Percentiles rank a stretch among this genome's conserved stretches.
Conservation (phyloP, 2,329 filamentous ascomycete genomes). For the Plectosphaerella plurivora region DNA sequence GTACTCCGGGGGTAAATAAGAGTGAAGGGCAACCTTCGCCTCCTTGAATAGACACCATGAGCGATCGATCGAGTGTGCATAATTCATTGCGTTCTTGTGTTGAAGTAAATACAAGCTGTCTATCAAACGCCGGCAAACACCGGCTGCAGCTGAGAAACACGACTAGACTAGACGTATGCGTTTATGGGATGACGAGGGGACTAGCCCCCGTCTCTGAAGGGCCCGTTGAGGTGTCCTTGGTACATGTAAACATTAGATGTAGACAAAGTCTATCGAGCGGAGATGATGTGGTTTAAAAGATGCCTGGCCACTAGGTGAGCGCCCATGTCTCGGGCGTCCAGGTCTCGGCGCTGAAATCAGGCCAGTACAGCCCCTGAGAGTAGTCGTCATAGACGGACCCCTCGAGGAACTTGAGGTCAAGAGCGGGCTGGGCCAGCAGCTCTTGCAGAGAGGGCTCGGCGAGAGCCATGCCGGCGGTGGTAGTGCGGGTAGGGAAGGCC, state of each 20-base stretch:
- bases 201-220: too few species aligned
- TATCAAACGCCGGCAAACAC: too few species aligned
- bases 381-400: slow-evolving; percentile 11
- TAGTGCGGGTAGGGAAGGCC: slow-evolving; percentile 7
- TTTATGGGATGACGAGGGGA: too few species aligned
- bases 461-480: slow-evolving; percentile 28
- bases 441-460: slow-evolving; percentile 29
- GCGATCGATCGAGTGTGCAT: too few species aligned
- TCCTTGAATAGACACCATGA: not conserved
- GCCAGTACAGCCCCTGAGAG: slow-evolving; percentile 13
- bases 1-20: slow-evolving; percentile 42
- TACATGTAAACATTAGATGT: too few species aligned
- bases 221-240: too few species aligned
- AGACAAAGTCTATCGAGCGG: too few species aligned
- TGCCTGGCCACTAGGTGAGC: not conserved
- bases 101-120: too few species aligned
- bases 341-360: slow-evolving; percentile 9
- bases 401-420: slow-evolving; percentile 28
- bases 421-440: slow-evolving; percentile 23
- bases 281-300: too few species aligned
- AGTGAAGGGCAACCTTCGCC: not conserved
- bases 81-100: too few species aligned
- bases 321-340: slow-evolving; percentile 11
- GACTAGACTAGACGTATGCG: too few species aligned
- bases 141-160: too few species aligned